Base-by-base conservation (phyloP, 768 basidiomycete genomes). In the Pisolithus orientalis region DNA sequence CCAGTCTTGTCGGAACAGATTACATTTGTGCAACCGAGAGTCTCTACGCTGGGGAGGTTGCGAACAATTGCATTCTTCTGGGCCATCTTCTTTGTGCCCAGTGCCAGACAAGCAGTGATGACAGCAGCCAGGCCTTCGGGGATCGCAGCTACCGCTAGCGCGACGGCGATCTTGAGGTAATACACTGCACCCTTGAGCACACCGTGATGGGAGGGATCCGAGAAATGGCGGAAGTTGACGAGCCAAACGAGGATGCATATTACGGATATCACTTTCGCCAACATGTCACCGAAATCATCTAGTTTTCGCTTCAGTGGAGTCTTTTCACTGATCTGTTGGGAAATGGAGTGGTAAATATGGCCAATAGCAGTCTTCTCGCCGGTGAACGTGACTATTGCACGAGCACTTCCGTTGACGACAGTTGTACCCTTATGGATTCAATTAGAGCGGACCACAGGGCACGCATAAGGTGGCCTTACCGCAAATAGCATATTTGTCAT, bases 1-100 rank as follows among this genome's bases (percentile, higher is more conserved):
- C 94, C 94, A 25, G 95, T 99, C 78, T 99, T 99, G 73, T 99
- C 95, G 3, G 93, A 94, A 69, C 95, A 99, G 59, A 99, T 98
- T 46, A 99, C 93, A 65, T 96, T 97, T 40, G 94, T 96, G 74
- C 94, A 94, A 1, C 95, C 95, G 6, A 99, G 77, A 38, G 95
- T 98, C 72, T 99, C 95, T 31, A 99, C 96, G 57, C 89, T 92
- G 7, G 95, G 96, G 56, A 99, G 74, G 68, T 95, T 94, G 61
- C 94, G 76, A 50, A 99, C 95, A 62, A 99, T 99, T 2, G 95
- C 95, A 56, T 97, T 96, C 72, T 94, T 90, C 75, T 96, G 90
- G 1, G 95, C 94, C 95, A 99, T 99, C 71, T 96, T 97, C 75
- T 96, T 94, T 16, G 95, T 97, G 17, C 95, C 96, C 13, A 99